Percentiles rank a stretch among this genome's conserved stretches.
phyloP scores from a whole-genome alignment of 768 basidiomycete genomes.

The Termitomyces sp. region DNA sequence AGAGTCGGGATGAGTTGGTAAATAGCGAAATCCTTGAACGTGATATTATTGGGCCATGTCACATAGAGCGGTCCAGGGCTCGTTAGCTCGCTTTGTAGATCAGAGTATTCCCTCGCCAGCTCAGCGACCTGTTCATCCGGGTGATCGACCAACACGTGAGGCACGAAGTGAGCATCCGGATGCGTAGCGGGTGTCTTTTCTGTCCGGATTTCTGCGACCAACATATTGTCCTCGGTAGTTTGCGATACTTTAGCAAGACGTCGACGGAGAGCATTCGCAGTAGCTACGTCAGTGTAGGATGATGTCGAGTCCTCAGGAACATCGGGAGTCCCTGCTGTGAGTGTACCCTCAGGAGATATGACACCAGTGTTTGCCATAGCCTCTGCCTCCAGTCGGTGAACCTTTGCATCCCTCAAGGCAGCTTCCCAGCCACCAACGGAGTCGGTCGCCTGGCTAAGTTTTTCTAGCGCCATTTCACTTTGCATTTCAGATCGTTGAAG shows the following conservation, averaged over 20 bases:
- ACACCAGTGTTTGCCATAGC: slow-evolving; percentile 13
- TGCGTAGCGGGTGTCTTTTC: slow-evolving; percentile 12
- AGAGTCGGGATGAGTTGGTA: slow-evolving; percentile 89
- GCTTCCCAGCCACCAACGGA: slow-evolving; percentile 64
- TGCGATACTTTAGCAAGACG: slow-evolving; percentile 43
- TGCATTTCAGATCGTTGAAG: slow-evolving; percentile 52
- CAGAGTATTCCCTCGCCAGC: slow-evolving; percentile 71
- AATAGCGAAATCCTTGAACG: slow-evolving; percentile 71
- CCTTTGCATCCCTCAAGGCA: slow-evolving; percentile 47
- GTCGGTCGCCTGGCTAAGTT: slow-evolving; percentile 42
- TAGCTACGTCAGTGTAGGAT: slow-evolving; percentile 49
- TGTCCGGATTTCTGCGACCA: slow-evolving; percentile 5
- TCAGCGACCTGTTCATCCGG: slow-evolving; percentile 58
- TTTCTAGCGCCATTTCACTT: slow-evolving; percentile 33
- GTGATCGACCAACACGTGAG: slow-evolving; percentile 57
- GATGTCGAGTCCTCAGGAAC: slow-evolving; percentile 40
- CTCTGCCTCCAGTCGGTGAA: slow-evolving; percentile 36
- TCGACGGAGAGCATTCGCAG: slow-evolving; percentile 49
- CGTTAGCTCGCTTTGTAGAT: slow-evolving; percentile 70
- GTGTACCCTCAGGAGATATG: slow-evolving; percentile 20
- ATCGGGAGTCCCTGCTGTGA: slow-evolving; percentile 35
- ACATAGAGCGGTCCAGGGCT: slow-evolving; percentile 63
- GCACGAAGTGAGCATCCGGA: slow-evolving; percentile 11
- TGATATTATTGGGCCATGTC: slow-evolving; percentile 83
- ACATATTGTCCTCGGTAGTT: slow-evolving; percentile 16